Conservation (phyloP, 441 rosid genomes). For the Croton setiger region DNA sequence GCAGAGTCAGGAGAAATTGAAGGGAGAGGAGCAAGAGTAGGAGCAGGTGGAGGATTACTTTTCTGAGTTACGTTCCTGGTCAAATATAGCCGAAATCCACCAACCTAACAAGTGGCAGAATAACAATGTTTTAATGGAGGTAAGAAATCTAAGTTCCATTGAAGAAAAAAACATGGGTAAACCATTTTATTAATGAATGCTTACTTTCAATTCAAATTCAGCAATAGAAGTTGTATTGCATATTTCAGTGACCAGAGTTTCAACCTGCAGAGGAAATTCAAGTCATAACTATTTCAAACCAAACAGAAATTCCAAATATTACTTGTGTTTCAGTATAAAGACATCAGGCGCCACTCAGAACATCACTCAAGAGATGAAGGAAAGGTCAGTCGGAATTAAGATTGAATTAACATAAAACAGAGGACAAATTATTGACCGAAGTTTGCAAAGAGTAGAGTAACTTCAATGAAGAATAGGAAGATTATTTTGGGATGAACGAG, state of each 20-base stretch:
- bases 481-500: background rate
- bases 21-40: slow-evolving; percentile 33
- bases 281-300: background rate
- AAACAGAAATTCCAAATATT: slow-evolving; percentile 1
- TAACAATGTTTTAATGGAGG: slow-evolving; percentile 3
- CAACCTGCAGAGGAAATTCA: slow-evolving; percentile 46
- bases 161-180: background rate
- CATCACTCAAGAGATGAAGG: too few relatives aligned
- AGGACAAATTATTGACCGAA: background rate
- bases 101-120: slow-evolving; percentile 43
- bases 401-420: background rate
- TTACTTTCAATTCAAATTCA: slow-evolving; percentile 80
- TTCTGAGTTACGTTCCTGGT: slow-evolving; percentile 43
- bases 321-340: background rate
- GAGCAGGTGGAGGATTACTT: slow-evolving; percentile 34
- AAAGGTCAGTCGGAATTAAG: background rate
- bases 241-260: slow-evolving; percentile 62
- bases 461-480: background rate
- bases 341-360: background rate
- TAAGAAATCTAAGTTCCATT: slow-evolving; percentile 15
- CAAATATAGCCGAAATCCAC: slow-evolving; percentile 68
- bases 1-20: slow-evolving; percentile 1
- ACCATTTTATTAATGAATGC: slow-evolving; percentile 12
- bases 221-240: slow-evolving; percentile 67
- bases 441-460: background rate